Conservation (phyloP, 2,329 filamentous ascomycete species). For the Cadophora sp. region DNA sequence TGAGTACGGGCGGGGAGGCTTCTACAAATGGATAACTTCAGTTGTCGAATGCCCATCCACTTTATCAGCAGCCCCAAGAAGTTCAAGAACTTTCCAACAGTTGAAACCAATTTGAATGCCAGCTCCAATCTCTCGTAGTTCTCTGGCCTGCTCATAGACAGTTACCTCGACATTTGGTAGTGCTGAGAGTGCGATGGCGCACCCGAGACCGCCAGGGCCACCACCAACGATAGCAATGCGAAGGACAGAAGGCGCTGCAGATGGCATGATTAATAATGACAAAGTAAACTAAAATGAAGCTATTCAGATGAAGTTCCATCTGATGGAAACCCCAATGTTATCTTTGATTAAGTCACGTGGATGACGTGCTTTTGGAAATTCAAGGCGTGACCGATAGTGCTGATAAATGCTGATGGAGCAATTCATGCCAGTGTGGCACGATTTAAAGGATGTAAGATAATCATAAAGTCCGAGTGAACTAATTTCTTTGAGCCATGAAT, state of each 20-base stretch:
- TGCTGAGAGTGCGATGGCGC: constrained; percentile 53
- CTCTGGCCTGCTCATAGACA: constrained; percentile 53
- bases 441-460: neutral
- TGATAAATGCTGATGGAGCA: constrained; percentile 15
- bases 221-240: constrained; percentile 26
- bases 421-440: neutral
- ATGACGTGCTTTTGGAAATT: constrained; percentile 22
- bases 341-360: neutral
- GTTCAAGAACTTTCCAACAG: constrained; percentile 55
- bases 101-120: constrained; percentile 55
- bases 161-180: constrained; percentile 51
- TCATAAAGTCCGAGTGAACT: neutral
- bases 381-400: constrained; percentile 21
- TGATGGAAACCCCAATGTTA: neutral
- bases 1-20: neutral
- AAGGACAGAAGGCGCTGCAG: constrained; percentile 13
- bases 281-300: neutral
- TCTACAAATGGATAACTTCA: constrained; percentile 45
- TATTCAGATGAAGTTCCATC: neutral
- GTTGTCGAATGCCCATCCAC: constrained; percentile 48
- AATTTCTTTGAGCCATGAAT: too few relatives aligned
- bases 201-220: constrained; percentile 44
- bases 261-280: constrained; percentile 9
- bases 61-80: constrained; percentile 51
- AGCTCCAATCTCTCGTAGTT: constrained; percentile 55